Percentiles rank a stretch among this genome's conserved stretches.
Conservation (phyloP, 345 rosid species). For the Sapria himalayana region DNA sequence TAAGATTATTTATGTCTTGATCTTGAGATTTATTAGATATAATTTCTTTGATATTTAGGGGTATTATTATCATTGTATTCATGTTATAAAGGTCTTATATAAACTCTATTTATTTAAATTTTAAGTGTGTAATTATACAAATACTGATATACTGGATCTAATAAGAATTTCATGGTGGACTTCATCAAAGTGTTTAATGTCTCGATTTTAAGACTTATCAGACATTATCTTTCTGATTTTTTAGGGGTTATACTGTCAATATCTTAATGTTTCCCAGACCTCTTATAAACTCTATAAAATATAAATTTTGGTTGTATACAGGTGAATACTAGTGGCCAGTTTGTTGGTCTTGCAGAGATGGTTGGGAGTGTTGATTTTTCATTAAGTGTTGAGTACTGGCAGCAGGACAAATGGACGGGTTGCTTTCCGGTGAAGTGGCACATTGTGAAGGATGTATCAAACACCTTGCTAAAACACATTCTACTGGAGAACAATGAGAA, state of each 20-base stretch:
- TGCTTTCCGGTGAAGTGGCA: conserved; percentile 90
- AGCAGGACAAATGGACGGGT: conserved; percentile 96
- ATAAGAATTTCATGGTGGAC: too few species aligned
- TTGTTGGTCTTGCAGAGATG: conserved; percentile 93
- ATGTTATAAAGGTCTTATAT: too few species aligned
- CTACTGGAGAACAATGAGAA: conserved; percentile 86
- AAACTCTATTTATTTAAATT: background rate
- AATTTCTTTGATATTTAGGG: background rate
- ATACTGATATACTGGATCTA: too few species aligned
- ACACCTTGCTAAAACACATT: conserved; percentile 70
- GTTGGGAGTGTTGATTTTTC: conserved; percentile 67
- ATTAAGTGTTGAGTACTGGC: conserved; percentile 72
- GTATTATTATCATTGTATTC: too few species aligned
- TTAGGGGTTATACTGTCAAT: too few species aligned
- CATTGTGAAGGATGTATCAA: conserved; percentile 84
- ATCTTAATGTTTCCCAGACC: too few species aligned
- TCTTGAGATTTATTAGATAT: background rate
- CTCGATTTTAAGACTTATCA: too few species aligned
- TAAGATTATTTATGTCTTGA: too few species aligned
- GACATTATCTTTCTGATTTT: too few species aligned
- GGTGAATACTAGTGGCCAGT: conserved; percentile 96
- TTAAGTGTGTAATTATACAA: too few species aligned
- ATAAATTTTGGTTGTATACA: conserved; percentile 4
- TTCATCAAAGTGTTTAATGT: too few species aligned
- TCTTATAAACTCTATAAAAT: too few species aligned